Conservation (phyloP, 495 filamentous ascomycete species). For the Xanthoparmelia taractica region DNA sequence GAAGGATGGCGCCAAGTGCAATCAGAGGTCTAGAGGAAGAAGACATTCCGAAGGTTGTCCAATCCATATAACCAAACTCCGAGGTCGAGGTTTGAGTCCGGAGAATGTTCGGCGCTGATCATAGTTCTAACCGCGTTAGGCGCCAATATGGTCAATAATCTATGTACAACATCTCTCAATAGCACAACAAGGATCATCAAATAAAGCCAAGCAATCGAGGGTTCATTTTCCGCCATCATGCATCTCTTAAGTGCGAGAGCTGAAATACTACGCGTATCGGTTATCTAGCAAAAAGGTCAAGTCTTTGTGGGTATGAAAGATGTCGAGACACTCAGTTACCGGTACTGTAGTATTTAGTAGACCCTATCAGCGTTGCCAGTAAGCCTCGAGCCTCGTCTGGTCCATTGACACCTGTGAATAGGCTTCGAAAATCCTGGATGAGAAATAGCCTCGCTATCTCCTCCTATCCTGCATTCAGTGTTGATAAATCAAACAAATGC, state of each 20-base stretch:
- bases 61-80: not conserved
- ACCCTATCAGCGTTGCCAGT: not conserved
- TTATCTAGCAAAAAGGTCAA: not conserved
- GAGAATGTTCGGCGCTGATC: not conserved
- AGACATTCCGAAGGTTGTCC: slow-evolving; percentile 11
- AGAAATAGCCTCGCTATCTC: slow-evolving; percentile 25
- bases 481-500: not conserved
- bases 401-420: slow-evolving; percentile 28
- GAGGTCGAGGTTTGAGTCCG: not conserved
- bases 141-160: not conserved
- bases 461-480: slow-evolving; percentile 16
- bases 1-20: slow-evolving; percentile 55
- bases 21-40: slow-evolving; percentile 35
- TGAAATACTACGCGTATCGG: not conserved
- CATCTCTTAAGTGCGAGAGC: not conserved
- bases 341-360: not conserved
- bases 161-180: not conserved
- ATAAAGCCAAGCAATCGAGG: not conserved
- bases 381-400: slow-evolving; percentile 33
- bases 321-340: not conserved
- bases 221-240: not conserved
- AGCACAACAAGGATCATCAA: too few species aligned
- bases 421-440: slow-evolving; percentile 17
- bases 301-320: not conserved
- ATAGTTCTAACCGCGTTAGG: not conserved